Conservation (phyloP, 164 flowering plant species). For the Aristolochia fimbriata region DNA sequence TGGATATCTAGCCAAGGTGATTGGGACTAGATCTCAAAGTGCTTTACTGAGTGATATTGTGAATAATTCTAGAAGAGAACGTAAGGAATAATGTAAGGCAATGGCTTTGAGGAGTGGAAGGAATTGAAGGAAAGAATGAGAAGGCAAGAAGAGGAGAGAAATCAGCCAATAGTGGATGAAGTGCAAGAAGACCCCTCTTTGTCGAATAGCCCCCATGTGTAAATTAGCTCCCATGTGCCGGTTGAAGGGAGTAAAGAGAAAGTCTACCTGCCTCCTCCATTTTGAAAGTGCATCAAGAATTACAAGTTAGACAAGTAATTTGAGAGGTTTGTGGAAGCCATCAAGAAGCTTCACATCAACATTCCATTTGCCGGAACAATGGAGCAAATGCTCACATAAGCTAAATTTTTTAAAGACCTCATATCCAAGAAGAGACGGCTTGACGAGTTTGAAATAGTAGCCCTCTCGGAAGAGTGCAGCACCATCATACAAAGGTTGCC, state of each 20-base stretch:
- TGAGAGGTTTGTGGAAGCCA: neutral
- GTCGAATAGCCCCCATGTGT: neutral
- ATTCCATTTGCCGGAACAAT: neutral
- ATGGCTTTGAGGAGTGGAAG: constrained; percentile 1
- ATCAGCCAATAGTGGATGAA: neutral
- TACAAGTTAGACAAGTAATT: neutral
- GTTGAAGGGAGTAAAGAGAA: no score
- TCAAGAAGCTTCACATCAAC: no score
- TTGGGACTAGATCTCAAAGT: no score
- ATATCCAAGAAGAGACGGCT: no score
- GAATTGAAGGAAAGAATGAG: neutral
- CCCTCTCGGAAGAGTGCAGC: neutral
- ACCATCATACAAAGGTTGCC: neutral
- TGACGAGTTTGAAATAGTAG: neutral
- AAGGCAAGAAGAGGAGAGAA: neutral
- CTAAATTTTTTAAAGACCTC: constrained; percentile 1
- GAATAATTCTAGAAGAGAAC: no score
- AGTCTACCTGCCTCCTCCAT: neutral
- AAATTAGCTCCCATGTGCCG: neutral
- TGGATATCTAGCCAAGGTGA: neutral
- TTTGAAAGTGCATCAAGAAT: neutral
- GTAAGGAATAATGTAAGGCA: constrained; percentile 4
- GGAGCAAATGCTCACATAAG: constrained; percentile 4
- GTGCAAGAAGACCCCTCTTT: neutral
- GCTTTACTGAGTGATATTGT: neutral